Conservation (phyloP, 352 stramenopile genomes). For the Thraustochytrium striatum region DNA sequence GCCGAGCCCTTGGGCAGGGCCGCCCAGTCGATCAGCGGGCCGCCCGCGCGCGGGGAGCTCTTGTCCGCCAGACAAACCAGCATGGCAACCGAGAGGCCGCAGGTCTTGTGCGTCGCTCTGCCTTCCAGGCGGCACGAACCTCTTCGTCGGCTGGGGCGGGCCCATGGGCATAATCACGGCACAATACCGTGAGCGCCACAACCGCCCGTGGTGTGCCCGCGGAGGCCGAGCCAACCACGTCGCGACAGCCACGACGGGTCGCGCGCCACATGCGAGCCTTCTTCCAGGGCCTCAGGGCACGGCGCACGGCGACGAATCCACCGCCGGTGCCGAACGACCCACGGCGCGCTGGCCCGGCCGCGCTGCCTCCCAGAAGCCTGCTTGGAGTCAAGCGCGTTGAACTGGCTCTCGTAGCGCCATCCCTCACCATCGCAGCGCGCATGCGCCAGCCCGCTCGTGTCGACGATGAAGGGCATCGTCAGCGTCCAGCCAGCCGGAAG, state of each 20-base stretch:
- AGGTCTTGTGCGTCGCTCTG: not conserved
- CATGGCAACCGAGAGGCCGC: conserved; percentile 22
- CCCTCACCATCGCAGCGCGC: conserved; percentile 22
- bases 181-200: conserved; percentile 20
- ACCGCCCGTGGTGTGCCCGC: not conserved
- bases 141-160: too few relatives aligned
- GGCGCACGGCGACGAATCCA: conserved; percentile 16
- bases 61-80: not conserved
- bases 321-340: conserved; percentile 31
- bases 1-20: not conserved
- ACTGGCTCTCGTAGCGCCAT: conserved; percentile 39
- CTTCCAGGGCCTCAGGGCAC: not conserved
- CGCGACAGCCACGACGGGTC: not conserved
- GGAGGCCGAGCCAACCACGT: conserved; percentile 23
- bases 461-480: conserved; percentile 28
- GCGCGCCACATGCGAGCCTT: not conserved
- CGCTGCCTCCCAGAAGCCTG: conserved; percentile 23
- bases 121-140: not conserved
- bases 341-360: conserved; percentile 18
- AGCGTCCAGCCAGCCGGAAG: conserved; percentile 17
- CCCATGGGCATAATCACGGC: not conserved
- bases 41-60: not conserved
- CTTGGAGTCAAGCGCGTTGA: conserved; percentile 43
- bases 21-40: conserved; percentile 14
- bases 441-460: conserved; percentile 14